Conservation (phyloP, 495 filamentous ascomycete genomes). For the Neurospora sp. region DNA sequence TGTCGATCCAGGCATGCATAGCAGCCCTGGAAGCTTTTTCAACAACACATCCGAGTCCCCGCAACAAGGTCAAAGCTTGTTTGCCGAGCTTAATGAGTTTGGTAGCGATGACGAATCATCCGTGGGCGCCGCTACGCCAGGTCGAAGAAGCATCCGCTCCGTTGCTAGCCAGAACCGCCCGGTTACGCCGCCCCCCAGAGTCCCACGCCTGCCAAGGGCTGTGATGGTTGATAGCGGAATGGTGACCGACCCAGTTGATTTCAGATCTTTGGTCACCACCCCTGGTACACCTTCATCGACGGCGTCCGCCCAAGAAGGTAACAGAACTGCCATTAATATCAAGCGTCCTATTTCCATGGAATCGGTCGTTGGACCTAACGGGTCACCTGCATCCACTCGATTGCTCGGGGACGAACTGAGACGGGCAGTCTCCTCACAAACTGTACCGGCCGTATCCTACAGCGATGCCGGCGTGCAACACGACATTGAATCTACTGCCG, state of each 20-base stretch:
- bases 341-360: slow-evolving; percentile 30
- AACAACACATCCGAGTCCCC: slow-evolving; percentile 40
- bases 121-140: slow-evolving; percentile 28
- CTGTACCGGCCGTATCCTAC: slow-evolving; percentile 22
- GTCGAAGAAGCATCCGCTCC: slow-evolving; percentile 36
- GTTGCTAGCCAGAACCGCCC: slow-evolving; percentile 20
- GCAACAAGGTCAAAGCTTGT: slow-evolving; percentile 66
- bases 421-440: slow-evolving; percentile 15
- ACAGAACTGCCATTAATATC: neutral
- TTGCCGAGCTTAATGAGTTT: slow-evolving; percentile 78
- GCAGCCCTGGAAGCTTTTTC: slow-evolving; percentile 47
- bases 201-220: slow-evolving; percentile 40
- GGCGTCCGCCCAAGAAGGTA: neutral
- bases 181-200: slow-evolving; percentile 42
- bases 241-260: slow-evolving; percentile 72
- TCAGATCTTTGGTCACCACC: slow-evolving; percentile 2
- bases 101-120: slow-evolving; percentile 53
- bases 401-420: slow-evolving; percentile 20
- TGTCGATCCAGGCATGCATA: slow-evolving; percentile 45
- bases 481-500: slow-evolving; percentile 23
- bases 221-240: slow-evolving; percentile 71
- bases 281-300: neutral
- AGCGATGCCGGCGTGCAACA: slow-evolving; percentile 31
- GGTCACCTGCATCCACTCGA: slow-evolving; percentile 15
- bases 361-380: slow-evolving; percentile 21